Conservation (phyloP, 768 basidiomycete species). For the Lactifluus piperatus region DNA sequence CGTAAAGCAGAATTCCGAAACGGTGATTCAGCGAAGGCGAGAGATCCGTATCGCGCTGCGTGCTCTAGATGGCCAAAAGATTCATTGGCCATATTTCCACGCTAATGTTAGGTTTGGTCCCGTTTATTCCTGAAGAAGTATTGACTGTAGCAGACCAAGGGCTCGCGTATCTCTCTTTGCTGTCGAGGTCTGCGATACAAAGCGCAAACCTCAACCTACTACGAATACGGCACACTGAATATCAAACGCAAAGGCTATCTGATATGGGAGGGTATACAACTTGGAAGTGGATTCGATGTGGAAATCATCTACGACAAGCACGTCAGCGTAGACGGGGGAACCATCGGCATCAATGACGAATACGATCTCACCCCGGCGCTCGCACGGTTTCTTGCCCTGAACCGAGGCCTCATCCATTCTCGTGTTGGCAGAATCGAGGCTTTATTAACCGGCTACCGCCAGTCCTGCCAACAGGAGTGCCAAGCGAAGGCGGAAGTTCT, state of each 20-base stretch:
- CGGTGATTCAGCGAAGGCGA: constrained; percentile 40
- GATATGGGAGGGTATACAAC: constrained; percentile 41
- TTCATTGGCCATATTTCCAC: constrained; percentile 59
- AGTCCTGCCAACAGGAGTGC: constrained; percentile 39
- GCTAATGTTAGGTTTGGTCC: constrained; percentile 33
- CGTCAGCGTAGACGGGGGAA: constrained; percentile 39
- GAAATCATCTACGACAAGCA: constrained; percentile 47
- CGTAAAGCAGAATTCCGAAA: constrained; percentile 50
- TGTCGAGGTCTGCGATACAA: constrained; percentile 40
- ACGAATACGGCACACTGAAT: constrained; percentile 38
- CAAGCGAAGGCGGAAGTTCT: constrained; percentile 45
- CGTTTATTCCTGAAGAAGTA: neutral
- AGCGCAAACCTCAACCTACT: constrained; percentile 40
- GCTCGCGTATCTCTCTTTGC: constrained; percentile 37
- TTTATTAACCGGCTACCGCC: constrained; percentile 43
- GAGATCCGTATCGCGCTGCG: constrained; percentile 55
- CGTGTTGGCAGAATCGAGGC: constrained; percentile 38
- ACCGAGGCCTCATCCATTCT: constrained; percentile 40
- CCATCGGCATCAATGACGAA: constrained; percentile 58
- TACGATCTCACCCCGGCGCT: constrained; percentile 54
- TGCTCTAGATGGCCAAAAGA: constrained; percentile 52
- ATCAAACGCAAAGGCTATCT: constrained; percentile 48
- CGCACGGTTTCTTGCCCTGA: constrained; percentile 53
- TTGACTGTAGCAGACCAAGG: constrained; percentile 34
- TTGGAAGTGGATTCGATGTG: constrained; percentile 64